phyloP scores from a whole-genome alignment of 169 alveolate species.

The Plasmodium cynomolgi region DNA sequence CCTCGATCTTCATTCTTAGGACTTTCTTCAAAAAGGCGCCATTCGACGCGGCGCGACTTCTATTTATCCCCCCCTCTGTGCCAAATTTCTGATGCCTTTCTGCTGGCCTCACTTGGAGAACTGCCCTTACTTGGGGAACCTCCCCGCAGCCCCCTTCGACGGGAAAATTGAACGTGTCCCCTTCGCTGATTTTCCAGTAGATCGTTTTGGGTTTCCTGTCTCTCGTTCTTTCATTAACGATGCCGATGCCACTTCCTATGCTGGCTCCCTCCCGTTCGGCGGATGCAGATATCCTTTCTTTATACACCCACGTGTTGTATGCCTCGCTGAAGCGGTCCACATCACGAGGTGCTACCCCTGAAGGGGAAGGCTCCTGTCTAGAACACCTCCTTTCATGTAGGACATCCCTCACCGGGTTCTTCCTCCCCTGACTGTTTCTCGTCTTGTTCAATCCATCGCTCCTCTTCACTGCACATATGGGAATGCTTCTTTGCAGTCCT shows the following conservation, averaged over 20 bases:
- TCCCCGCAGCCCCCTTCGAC: neutral
- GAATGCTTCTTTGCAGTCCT: neutral
- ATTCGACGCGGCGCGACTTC: neutral
- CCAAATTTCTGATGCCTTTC: neutral
- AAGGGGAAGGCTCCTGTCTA: neutral
- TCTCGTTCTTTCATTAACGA: neutral
- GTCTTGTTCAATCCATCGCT: neutral
- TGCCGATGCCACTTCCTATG: neutral
- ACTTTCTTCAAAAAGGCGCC: constrained; percentile 22
- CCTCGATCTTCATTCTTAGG: constrained; percentile 37
- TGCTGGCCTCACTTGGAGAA: neutral
- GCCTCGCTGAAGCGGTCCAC: neutral
- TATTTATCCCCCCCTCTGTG: neutral
- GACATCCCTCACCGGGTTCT: neutral
- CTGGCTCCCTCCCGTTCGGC: neutral
- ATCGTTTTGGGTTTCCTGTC: neutral
- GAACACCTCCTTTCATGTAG: neutral
- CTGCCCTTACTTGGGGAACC: neutral
- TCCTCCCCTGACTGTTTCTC: neutral
- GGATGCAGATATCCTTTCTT: neutral
- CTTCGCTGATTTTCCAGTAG: neutral
- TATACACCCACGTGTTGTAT: neutral
- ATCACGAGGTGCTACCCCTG: neutral
- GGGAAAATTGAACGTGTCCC: neutral
- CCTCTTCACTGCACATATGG: neutral